phyloP scores from a whole-genome alignment of 2,329 filamentous ascomycete species.

The Phyllosticta capitalensis region DNA sequence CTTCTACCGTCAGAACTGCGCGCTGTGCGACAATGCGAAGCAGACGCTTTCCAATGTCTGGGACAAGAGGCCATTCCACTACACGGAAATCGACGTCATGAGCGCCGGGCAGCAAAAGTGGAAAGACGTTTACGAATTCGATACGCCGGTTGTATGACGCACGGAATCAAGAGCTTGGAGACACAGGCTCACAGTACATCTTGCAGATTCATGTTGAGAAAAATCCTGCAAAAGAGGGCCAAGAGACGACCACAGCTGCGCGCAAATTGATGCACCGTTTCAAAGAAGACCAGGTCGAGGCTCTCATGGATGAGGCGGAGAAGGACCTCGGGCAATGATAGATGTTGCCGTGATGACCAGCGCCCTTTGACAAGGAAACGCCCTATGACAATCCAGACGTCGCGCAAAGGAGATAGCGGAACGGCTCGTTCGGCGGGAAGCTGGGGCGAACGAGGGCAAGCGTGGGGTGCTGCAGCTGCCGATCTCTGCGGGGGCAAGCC shows the following conservation, averaged over 20 bases:
- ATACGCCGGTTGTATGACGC: conserved; percentile 61
- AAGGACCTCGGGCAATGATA: conserved; percentile 1
- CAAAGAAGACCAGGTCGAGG: conserved; percentile 54
- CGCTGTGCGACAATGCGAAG: conserved; percentile 60
- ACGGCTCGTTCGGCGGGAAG: conserved; percentile 10
- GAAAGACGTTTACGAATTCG: conserved; percentile 69
- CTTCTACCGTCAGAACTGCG: conserved; percentile 64
- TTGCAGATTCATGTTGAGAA: conserved; percentile 54
- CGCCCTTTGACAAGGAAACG: conserved; percentile 1
- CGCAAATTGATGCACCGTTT: conserved; percentile 73
- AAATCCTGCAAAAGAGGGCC: conserved; percentile 20
- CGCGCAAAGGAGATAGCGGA: not conserved
- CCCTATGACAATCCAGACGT: too few relatives aligned
- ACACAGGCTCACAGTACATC: not conserved
- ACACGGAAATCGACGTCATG: conserved; percentile 61
- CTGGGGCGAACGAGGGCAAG: conserved; percentile 1
- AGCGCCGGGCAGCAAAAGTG: conserved; percentile 52
- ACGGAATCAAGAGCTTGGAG: not conserved
- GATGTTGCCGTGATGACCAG: not conserved
- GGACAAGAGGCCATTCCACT: conserved; percentile 57
- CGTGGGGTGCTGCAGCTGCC: conserved; percentile 7
- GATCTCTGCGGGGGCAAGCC: conserved; percentile 8
- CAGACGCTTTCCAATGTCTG: conserved; percentile 58
- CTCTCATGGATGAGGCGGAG: conserved; percentile 53
- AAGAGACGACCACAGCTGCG: conserved; percentile 47